A percentile compares a stretch with the other conserved stretches of the same genome.
phyloP scores from a whole-genome alignment of 2,329 filamentous ascomycete species.

The Bertia moriformis region DNA sequence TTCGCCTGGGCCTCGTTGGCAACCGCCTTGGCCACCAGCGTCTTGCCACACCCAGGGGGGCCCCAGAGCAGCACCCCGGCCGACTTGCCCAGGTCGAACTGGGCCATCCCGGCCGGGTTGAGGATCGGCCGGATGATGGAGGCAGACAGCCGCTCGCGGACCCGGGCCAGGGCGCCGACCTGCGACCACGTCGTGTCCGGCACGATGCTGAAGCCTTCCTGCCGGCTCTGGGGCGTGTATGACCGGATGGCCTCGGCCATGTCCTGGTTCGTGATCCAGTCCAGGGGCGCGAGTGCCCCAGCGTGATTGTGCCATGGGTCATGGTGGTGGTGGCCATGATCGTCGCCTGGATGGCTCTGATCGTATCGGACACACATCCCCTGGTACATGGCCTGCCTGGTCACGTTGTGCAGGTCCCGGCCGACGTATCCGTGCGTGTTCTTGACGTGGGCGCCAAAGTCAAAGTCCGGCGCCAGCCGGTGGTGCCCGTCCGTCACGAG shows the following conservation, averaged over 20 bases:
- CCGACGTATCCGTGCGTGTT: background rate
- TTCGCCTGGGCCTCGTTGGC: conserved; percentile 92
- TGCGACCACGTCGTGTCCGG: conserved; percentile 87
- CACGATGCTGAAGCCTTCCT: conserved; percentile 88
- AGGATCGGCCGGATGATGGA: conserved; percentile 85
- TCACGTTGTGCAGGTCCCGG: background rate
- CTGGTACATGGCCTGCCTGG: conserved; percentile 22
- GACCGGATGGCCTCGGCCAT: conserved; percentile 63
- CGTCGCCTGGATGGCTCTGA: conserved; percentile 4
- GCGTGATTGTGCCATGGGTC: conserved; percentile 13
- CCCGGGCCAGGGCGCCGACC: conserved; percentile 68
- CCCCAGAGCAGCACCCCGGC: conserved; percentile 91
- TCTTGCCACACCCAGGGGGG: conserved; percentile 92
- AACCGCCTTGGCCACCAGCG: conserved; percentile 85
- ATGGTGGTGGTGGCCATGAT: conserved; percentile 5
- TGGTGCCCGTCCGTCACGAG: background rate
- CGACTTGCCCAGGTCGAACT: conserved; percentile 65
- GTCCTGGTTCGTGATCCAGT: conserved; percentile 44
- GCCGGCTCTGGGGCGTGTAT: conserved; percentile 68
- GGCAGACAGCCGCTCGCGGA: conserved; percentile 67
- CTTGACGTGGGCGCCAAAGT: background rate
- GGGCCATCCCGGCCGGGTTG: conserved; percentile 60
- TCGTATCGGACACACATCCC: conserved; percentile 27
- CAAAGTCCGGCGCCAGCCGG: background rate
- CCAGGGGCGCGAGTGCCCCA: conserved; percentile 30